Evolutionary conservation across 192 early-diverging fungal species (phyloP), one percentile per base, ranked within the genome.

Genomic region (Chytriomyces hyalinus): DNA sequence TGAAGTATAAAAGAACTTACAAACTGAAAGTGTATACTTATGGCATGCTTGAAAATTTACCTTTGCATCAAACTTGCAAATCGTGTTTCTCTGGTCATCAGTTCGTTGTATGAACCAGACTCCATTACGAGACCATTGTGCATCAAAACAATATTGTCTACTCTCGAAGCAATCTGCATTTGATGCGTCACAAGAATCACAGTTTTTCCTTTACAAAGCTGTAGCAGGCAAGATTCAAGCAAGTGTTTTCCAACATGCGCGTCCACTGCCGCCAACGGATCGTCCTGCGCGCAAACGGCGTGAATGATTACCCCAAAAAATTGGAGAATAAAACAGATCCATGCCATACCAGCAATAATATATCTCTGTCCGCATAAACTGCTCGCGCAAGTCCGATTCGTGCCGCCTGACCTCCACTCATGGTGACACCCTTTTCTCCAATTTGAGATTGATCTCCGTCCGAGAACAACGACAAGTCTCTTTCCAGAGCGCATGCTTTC

Each of bases 401-500:
- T 48, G 61, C 44, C 6, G 77, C 83, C 49, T 84, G 83, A 13
- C 83, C 83, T 44, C 83, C 68, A 45, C 65, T 73, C 24, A 84
- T 22, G 13, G 66, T 78, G 22, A 63, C 53, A 0, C 83, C 83
- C 22, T 69, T 47, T 47, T 84, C 83, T 15, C 83, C 80, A 51
- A 84, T 36, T 1, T 20, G 24, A 13, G 53, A 95, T 45, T 76
- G 73, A 82, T 98, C 96, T 28, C 93, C 94, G 53, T 81, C 88
- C 51, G 86, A 80, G 24, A 96, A 72, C 70, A 91, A 90, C 1
- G 91, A 89, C 50, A 97, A 83, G 75, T 97, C 96, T 3, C 81
- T 78, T 9, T 84, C 78, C 22, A 80, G 65, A 22, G 95, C 94
- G 20, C 95, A 97, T 60, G 88, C 87, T 6, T 87, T 82, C 26